Evolutionary conservation across 371 early-diverging fungal genomes (phyloP).

Genomic region (Zopfochytrium polystomum): DNA sequence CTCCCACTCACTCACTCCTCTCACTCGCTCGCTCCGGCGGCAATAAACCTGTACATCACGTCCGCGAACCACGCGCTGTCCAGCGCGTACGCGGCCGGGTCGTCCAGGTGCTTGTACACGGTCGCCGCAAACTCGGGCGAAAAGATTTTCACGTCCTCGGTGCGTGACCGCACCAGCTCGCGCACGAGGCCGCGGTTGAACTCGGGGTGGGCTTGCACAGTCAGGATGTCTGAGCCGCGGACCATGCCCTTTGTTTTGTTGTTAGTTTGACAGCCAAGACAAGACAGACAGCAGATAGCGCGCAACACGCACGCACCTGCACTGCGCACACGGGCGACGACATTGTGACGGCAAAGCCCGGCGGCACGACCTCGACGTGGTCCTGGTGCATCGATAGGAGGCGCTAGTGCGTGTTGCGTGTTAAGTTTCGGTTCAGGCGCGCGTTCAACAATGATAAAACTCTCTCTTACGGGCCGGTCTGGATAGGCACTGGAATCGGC

Average conservation of each 20-base stretch:
- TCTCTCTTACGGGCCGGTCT: no score
- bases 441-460: no score
- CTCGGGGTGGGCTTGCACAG: constrained; percentile 82
- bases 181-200: constrained; percentile 52
- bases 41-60: constrained; percentile 8
- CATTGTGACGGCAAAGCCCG: constrained; percentile 50
- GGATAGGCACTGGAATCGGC: constrained; percentile 24
- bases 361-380: constrained; percentile 54
- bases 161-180: constrained; percentile 34
- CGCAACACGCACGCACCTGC: constrained; percentile 25
- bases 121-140: background rate
- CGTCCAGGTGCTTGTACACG: constrained; percentile 6
- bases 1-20: no score
- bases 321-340: constrained; percentile 45
- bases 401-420: background rate
- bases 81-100: no score
- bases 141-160: background rate
- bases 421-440: no score
- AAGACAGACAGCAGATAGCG: background rate
- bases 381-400: constrained; percentile 68
- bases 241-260: no score
- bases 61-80: constrained; percentile 7
- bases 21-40: no score
- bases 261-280: no score
- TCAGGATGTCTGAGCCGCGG: constrained; percentile 56